Conservation (phyloP, 805 yeast genomes). For the Starmerella riodocensis region DNA sequence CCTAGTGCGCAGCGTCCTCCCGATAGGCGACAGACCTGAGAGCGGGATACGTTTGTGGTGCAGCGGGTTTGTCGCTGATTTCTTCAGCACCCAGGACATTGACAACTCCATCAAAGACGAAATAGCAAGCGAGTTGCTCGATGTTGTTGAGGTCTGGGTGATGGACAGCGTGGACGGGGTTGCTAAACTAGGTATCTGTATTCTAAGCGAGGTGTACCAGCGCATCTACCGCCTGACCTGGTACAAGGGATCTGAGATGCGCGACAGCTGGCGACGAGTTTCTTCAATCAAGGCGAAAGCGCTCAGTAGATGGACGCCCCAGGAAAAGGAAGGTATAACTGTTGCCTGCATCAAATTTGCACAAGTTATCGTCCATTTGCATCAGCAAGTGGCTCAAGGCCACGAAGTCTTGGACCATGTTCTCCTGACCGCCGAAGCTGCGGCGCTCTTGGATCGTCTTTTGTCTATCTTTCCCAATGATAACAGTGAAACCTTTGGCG, state of each 20-base stretch:
- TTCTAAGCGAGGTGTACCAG: constrained; percentile 36
- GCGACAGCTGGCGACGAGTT: constrained; percentile 42
- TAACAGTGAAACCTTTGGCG: constrained; percentile 42
- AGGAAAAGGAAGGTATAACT: constrained; percentile 35
- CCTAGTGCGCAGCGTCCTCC: constrained; percentile 28
- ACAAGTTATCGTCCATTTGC: constrained; percentile 40
- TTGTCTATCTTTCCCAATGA: constrained; percentile 34
- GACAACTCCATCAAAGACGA: constrained; percentile 18
- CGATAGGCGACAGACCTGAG: constrained; percentile 28
- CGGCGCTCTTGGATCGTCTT: constrained; percentile 51
- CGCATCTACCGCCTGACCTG: constrained; percentile 30
- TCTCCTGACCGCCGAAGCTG: constrained; percentile 57
- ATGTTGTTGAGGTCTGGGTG: constrained; percentile 22
- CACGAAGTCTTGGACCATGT: constrained; percentile 43
- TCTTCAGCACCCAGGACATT: constrained; percentile 25
- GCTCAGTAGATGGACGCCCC: constrained; percentile 43
- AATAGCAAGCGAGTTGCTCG: constrained; percentile 24
- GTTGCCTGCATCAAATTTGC: constrained; percentile 65
- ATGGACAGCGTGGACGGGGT: constrained; percentile 21
- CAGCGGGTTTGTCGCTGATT: constrained; percentile 29
- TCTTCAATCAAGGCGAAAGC: constrained; percentile 43
- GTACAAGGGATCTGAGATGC: constrained; percentile 29
- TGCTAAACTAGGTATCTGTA: constrained; percentile 30
- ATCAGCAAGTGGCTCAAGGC: constrained; percentile 29
- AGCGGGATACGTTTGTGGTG: constrained; percentile 28